phyloP scores from a whole-genome alignment of 192 early-diverging fungal species.

The Physocladia obscura region DNA sequence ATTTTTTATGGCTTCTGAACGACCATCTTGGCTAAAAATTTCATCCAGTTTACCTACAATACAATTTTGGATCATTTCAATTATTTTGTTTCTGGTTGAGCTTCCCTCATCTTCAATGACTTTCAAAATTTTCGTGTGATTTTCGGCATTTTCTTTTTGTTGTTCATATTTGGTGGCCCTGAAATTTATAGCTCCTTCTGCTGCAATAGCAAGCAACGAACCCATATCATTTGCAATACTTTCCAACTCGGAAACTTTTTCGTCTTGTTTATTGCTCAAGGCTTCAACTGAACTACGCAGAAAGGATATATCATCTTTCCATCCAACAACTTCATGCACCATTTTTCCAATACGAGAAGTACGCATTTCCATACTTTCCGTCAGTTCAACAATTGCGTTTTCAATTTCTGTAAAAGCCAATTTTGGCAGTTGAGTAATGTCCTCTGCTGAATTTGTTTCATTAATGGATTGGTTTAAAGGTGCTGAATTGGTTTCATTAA shows the following conservation, averaged over 20 bases:
- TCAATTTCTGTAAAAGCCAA: constrained; percentile 28
- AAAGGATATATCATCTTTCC: background rate
- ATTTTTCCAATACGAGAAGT: constrained; percentile 48
- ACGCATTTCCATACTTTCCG: constrained; percentile 46
- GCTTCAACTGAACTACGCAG: background rate
- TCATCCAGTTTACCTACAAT: too few species aligned
- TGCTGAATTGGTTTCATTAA: background rate
- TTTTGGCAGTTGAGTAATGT: background rate
- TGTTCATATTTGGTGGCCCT: background rate
- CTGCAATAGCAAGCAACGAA: constrained; percentile 5
- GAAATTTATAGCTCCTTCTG: background rate
- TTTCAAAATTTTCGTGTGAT: background rate
- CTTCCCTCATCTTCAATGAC: too few species aligned
- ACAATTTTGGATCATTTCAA: too few species aligned
- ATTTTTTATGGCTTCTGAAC: too few species aligned
- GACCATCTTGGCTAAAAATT: too few species aligned
- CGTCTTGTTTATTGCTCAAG: background rate
- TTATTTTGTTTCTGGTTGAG: too few species aligned
- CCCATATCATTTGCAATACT: constrained; percentile 1
- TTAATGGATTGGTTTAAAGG: background rate
- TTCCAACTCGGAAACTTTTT: background rate
- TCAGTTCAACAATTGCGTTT: constrained; percentile 32
- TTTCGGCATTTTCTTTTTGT: background rate
- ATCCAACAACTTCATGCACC: constrained; percentile 41
- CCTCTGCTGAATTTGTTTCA: background rate